Evolutionary conservation across 2,329 filamentous ascomycete genomes (phyloP), one percentile per base, ranked within the genome.

Genomic region (Penicillium sp.): DNA sequence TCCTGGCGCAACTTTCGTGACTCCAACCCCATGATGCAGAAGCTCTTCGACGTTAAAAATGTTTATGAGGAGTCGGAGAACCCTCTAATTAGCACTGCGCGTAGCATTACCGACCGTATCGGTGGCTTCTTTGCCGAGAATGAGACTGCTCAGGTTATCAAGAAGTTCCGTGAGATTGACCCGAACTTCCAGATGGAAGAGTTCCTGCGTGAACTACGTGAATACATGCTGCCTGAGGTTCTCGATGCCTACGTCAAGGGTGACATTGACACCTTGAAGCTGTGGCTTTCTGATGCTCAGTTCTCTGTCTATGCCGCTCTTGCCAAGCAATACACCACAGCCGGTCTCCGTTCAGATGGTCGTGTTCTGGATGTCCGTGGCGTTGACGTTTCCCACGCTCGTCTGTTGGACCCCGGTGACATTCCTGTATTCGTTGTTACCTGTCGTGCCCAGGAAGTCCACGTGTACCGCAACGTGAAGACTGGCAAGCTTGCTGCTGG

Each of bases 111-210:
- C 29, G 94, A 99, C 74, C 86, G 89, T 55, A 86, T 99, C 37
- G 91, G 89, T 45, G 92, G 94, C 26, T 99, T 97, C 79, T 99
- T 99, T 64, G 94, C 94, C 59, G 94, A 99, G 75, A 99, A 97
- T 74, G 94, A 99, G 79, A 97, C 92, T 0, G 94, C 94, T 27
- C 89, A 88, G 83, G 94, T 99, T 33, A 96, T 97, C 79, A 97
- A 97, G 80, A 96, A 93, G 75, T 96, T 99, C 82, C 88, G 93
- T 45, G 85, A 92, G 67, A 97, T 97, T 85, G 94, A 99, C 67
- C 93, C 94, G 5, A 84, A 82, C 63, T 99, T 99, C 82, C 91
- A 97, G 72, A 84, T 96, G 65, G 94, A 99, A 75, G 89, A 92
- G 0, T 99, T 97, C 81, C 78, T 97, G 49, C 89, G 90, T 62